Conservation (phyloP, 306 rosid species). For the Canavalia ensiformis region DNA sequence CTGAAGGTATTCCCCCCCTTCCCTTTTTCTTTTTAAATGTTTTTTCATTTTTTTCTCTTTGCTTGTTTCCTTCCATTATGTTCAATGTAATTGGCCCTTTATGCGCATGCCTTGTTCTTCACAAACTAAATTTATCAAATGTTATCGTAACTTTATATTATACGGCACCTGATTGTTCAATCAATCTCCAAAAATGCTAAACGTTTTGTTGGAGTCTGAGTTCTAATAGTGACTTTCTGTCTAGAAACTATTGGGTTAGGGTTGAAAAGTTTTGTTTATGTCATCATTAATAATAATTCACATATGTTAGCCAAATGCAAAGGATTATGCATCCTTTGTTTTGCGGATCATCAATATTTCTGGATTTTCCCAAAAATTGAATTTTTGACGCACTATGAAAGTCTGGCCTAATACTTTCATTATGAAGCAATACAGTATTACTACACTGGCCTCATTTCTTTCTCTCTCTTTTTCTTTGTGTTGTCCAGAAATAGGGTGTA, state of each 20-base stretch:
- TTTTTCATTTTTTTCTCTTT: slow-evolving; percentile 3
- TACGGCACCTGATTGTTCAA: slow-evolving; percentile 10
- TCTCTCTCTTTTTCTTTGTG: background rate
- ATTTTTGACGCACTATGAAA: background rate
- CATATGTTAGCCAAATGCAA: slow-evolving; percentile 8
- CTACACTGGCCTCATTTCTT: background rate
- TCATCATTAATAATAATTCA: background rate
- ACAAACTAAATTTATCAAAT: background rate
- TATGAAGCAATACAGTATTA: background rate
- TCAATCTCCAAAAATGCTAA: background rate
- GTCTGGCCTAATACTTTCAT: no score
- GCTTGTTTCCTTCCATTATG: slow-evolving; percentile 10
- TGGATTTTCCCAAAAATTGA: slow-evolving; percentile 3
- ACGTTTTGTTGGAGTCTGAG: background rate
- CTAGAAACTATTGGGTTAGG: background rate
- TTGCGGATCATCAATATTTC: background rate
- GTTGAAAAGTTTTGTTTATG: background rate
- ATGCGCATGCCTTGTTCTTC: background rate
- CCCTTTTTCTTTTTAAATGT: background rate
- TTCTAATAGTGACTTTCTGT: background rate
- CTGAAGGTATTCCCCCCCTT: slow-evolving; percentile 67
- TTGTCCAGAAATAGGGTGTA: background rate
- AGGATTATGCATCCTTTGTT: background rate
- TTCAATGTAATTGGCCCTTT: slow-evolving; percentile 5
- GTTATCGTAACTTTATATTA: slow-evolving; percentile 1